Evolutionary conservation across 2,329 filamentous ascomycete species (phyloP), one percentile per base, ranked within the genome.

Genomic region (Sclerotinia trifoliorum): DNA sequence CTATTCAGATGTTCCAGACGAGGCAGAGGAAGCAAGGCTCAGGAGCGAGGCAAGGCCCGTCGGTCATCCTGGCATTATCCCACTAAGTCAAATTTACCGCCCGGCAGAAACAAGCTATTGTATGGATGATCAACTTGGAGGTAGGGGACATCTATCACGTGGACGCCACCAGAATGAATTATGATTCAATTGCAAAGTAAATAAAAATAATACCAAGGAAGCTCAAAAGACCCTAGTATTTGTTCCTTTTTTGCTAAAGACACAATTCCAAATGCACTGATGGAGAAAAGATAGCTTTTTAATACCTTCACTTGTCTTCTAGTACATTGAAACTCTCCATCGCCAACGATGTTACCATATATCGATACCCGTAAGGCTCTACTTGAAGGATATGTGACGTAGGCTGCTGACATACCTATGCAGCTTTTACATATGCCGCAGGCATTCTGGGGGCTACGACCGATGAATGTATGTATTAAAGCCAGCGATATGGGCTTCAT

Each of bases 361-460:
- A 86, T 90, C 76, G 83, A 90, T 75, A 77, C 80, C 71, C 83
- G 88, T 89, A 81, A 74, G 24, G 62, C 39, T 35, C 39, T 63
- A 32, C 55, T 19, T 56, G 56, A 49, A 35, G 69, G 35, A 35
- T 19, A 46, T 67, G 46, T 63, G 65, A 48, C 19, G 24, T 52
- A 62, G 54, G 71, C 75, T 78, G 72, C 76, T 78, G 72, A 78
- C 73, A 71, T 63, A 63, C 24, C 72, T 71, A 73, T 70, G 70
- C 65, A 90, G 88, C 88, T 65, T 91, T 91, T 74, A 80, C 82
- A 68, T 86, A 87, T 78, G 81, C 84, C 67, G 83, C 84, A 62
- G 80, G 79, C 69, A 78, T 83, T 32, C 81, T 88, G 42, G 89
- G 88, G 54, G 85, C 88, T 61, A 88, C 88, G 26, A 78, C 85